These are phyloP conservation scores for Apiospora pterosperma DNA, from an alignment of 2,329 filamentous ascomycete species.

Conservation along the genomic window DNA sequence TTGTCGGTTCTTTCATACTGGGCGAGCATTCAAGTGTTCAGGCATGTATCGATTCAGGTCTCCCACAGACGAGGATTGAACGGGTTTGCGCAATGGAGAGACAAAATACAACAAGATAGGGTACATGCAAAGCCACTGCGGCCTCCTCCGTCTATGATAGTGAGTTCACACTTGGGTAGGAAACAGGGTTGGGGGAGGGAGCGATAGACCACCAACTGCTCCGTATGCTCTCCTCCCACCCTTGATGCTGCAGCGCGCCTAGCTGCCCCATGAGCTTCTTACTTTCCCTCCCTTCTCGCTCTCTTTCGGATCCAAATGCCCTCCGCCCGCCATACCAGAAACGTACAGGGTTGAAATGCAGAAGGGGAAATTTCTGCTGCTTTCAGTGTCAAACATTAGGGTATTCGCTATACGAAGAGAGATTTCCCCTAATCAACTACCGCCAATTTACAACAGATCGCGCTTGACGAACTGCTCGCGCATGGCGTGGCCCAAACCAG, in stretches of 20 bases:
- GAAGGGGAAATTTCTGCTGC: too few species aligned
- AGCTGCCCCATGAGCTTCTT: background rate
- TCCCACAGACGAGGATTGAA: background rate
- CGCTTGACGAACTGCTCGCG: slow-evolving; percentile 94
- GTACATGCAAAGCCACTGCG: background rate
- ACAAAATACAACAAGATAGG: background rate
- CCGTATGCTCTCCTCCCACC: background rate
- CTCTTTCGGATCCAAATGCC: background rate
- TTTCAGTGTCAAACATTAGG: background rate
- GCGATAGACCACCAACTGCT: too few species aligned
- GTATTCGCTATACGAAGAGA: background rate
- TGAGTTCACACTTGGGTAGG: background rate
- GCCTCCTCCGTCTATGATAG: background rate
- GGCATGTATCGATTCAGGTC: background rate
- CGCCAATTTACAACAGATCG: slow-evolving; percentile 75
- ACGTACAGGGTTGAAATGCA: background rate
- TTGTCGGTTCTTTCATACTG: background rate
- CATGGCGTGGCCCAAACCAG: slow-evolving; percentile 86
- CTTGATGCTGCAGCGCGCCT: background rate
- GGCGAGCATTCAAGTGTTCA: background rate
- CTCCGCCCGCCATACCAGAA: background rate
- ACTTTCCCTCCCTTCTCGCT: background rate
- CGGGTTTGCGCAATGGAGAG: background rate
- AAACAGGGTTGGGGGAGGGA: background rate
- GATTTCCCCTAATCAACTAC: background rate